Evolutionary conservation across 129 eudicot genomes (phyloP), one percentile per base, ranked within the genome.

Genomic region (Logfia minima): DNA sequence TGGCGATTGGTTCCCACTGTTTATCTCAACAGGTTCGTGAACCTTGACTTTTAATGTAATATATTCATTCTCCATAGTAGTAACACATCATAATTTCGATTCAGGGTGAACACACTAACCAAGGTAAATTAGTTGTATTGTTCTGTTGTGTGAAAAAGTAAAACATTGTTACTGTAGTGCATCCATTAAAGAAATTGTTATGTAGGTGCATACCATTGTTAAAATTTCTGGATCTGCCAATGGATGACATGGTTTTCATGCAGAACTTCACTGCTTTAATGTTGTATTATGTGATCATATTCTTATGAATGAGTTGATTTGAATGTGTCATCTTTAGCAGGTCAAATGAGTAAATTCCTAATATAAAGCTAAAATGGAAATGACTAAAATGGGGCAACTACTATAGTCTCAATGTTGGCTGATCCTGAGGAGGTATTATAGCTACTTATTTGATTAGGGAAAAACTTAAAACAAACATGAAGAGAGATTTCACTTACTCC

Each of bases 1-100:
- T 86, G 89, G 89, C 89, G 34, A 86, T 83, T 62, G 89, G 89
- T 63, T 86, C 89, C 81, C 87, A 86, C 69, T 77, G 86, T 6
- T 83, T 86, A 69, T 80, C 89, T 76, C 87, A 82, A 61, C 89
- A 86, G 84, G 87, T 84, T 65, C 17, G 37, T 55, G 22, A 66
- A 58, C 52, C 22, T 35, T 39, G 28, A 53, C 3, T 73, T 34
- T 28, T 77, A 53, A 8, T 32, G 17, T 77, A 31, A 61, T 17
- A 61, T 67, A 11, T 68, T 58, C 62, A 24, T 75, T 34, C 21
- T 75, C 48, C 58, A 24, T 60, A 23, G 55, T 37, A 24, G 6
- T 69, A 78, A 78, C 29, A 19, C 6, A 18, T 60, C 35, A 68
- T 5, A 9, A 55, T 41, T 26, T 11, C 65, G 10, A 35, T 74